These are phyloP conservation scores for Spencermartinsiella europaea DNA, from an alignment of 805 yeast species.

Conservation along the genomic window DNA sequence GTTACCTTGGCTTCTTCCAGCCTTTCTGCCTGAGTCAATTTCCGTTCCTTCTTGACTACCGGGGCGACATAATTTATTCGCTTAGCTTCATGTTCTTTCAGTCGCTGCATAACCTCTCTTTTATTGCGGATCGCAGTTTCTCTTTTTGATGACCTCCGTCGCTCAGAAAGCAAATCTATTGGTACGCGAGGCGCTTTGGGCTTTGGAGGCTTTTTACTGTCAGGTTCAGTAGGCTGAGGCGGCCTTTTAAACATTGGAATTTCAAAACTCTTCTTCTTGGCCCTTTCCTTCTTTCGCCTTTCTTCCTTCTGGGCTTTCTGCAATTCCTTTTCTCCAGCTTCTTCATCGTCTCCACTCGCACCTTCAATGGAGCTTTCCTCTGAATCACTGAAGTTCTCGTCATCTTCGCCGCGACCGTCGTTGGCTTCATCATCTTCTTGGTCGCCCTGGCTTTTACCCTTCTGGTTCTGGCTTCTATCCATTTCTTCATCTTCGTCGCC, in stretches of 20 bases:
- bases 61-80: slow-evolving; percentile 38
- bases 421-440: slow-evolving; percentile 16
- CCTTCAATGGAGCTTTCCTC: slow-evolving; percentile 39
- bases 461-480: slow-evolving; percentile 1
- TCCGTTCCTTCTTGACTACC: slow-evolving; percentile 21
- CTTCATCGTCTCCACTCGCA: slow-evolving; percentile 54
- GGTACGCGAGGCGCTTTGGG: slow-evolving; percentile 29
- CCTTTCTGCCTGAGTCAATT: slow-evolving; percentile 63
- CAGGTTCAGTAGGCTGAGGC: slow-evolving; percentile 27
- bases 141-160: slow-evolving; percentile 72
- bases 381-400: slow-evolving; percentile 45
- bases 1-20: slow-evolving; percentile 83
- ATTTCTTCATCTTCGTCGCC: slow-evolving; percentile 19
- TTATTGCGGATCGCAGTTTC: slow-evolving; percentile 72
- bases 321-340: slow-evolving; percentile 64
- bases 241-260: slow-evolving; percentile 30
- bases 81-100: slow-evolving; percentile 63
- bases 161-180: slow-evolving; percentile 46
- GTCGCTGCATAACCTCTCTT: slow-evolving; percentile 65
- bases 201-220: slow-evolving; percentile 25
- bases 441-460: slow-evolving; percentile 11
- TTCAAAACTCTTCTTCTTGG: slow-evolving; percentile 26
- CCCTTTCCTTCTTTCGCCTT: slow-evolving; percentile 22
- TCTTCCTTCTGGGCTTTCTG: slow-evolving; percentile 37
- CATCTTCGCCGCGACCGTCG: slow-evolving; percentile 33